These are phyloP conservation scores for Drosera capensis DNA, from an alignment of 148 eudicot species.

Conservation along the genomic window DNA sequence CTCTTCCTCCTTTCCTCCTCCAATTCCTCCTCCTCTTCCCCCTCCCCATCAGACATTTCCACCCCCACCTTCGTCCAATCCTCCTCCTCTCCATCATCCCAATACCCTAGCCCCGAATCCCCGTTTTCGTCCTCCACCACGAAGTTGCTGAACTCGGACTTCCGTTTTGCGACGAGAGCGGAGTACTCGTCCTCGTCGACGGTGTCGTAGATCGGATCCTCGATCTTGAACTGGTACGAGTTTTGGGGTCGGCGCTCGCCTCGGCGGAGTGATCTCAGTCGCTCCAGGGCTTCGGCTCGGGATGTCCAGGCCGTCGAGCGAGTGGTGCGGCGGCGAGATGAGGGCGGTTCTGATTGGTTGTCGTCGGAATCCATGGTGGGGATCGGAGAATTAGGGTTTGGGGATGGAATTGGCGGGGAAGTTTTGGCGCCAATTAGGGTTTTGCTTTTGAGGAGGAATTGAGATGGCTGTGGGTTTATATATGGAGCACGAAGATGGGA, in stretches of 20 bases:
- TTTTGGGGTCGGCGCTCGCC: slow-evolving; percentile 29
- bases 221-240: slow-evolving; percentile 40
- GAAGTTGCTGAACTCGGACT: slow-evolving; percentile 42
- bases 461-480: too few relatives aligned
- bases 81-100: slow-evolving; percentile 86
- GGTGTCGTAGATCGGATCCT: slow-evolving; percentile 73
- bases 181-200: slow-evolving; percentile 84
- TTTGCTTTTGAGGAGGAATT: too few relatives aligned
- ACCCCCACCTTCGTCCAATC: slow-evolving; percentile 58
- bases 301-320: slow-evolving; percentile 3
- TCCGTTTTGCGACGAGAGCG: slow-evolving; percentile 61
- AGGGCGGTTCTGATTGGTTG: too few relatives aligned
- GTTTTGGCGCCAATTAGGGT: slow-evolving; percentile 7
- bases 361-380: too few relatives aligned
- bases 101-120: slow-evolving; percentile 31
- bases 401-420: slow-evolving; percentile 7
- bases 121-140: slow-evolving; percentile 49
- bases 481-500: too few relatives aligned
- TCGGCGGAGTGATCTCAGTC: slow-evolving; percentile 38
- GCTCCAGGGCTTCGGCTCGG: slow-evolving; percentile 56
- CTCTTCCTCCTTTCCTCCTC: slow-evolving; percentile 27
- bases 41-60: slow-evolving; percentile 27
- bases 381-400: not conserved
- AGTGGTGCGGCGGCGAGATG: not conserved
- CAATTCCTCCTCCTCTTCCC: slow-evolving; percentile 38